Percentiles rank a stretch among this genome's conserved stretches.
phyloP scores from a whole-genome alignment of 441 rosid species.

The Hura crepitans region DNA sequence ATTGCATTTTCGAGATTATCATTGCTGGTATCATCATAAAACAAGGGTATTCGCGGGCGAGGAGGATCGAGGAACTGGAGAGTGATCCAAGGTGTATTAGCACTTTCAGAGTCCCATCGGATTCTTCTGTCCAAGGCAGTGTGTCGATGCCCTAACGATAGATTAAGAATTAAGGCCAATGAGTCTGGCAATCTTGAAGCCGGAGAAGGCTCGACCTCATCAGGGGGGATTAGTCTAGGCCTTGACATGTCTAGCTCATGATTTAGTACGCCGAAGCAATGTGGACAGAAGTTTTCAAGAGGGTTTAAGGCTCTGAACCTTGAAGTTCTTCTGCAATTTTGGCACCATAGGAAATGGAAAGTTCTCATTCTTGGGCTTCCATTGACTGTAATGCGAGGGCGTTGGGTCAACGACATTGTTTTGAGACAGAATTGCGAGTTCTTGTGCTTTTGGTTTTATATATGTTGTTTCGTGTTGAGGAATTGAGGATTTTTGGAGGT shows the following conservation, averaged over 20 bases:
- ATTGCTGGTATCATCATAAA: not conserved
- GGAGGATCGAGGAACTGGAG: constrained; percentile 38
- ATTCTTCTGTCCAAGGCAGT: constrained; percentile 19
- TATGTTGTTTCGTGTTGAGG: too few species aligned
- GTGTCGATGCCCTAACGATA: constrained; percentile 9
- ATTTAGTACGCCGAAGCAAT: constrained; percentile 40
- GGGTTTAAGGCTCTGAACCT: constrained; percentile 44
- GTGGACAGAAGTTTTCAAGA: constrained; percentile 45
- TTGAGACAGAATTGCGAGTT: not conserved
- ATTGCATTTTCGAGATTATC: not conserved
- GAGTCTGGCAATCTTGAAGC: constrained; percentile 23
- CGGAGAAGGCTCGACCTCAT: constrained; percentile 16
- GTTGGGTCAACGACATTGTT: constrained; percentile 41
- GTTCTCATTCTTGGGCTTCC: constrained; percentile 57
- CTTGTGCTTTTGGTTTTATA: not conserved
- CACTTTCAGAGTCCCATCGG: constrained; percentile 41
- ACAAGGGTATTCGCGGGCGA: not conserved
- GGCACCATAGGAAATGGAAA: constrained; percentile 66
- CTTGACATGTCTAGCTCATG: constrained; percentile 49
- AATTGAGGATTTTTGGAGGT: constrained; percentile 5
- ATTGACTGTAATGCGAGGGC: constrained; percentile 45
- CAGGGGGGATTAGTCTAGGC: constrained; percentile 18
- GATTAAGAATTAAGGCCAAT: constrained; percentile 28
- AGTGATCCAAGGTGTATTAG: constrained; percentile 48
- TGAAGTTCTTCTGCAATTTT: constrained; percentile 44